These are phyloP conservation scores for Beauveria asiatica DNA, from an alignment of 2,329 filamentous ascomycete genomes.

Conservation along the genomic window DNA sequence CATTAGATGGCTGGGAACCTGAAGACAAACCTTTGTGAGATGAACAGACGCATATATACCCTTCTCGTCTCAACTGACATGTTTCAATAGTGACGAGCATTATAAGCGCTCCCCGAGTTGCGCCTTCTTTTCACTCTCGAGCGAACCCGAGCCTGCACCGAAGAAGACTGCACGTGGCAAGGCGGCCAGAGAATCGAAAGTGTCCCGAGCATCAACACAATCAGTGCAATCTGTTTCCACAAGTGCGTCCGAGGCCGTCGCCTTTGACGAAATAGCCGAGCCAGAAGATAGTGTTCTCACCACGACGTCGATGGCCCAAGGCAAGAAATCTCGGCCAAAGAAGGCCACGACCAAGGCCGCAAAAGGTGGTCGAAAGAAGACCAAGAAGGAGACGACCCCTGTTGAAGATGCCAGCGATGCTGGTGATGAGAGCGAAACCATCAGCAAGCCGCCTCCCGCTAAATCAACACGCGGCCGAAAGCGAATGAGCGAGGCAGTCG, in stretches of 20 bases:
- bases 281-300: slow-evolving; percentile 53
- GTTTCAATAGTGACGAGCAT: slow-evolving; percentile 66
- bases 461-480: slow-evolving; percentile 50
- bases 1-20: slow-evolving; percentile 89
- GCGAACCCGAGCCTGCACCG: slow-evolving; percentile 41
- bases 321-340: slow-evolving; percentile 28
- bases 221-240: slow-evolving; percentile 51
- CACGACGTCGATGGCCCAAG: slow-evolving; percentile 50
- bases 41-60: slow-evolving; percentile 13
- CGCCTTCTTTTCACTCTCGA: slow-evolving; percentile 68
- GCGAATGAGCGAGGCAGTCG: slow-evolving; percentile 51
- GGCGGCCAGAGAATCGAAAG: slow-evolving; percentile 54
- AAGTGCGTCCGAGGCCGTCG: slow-evolving; percentile 39
- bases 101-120: slow-evolving; percentile 70
- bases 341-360: slow-evolving; percentile 46
- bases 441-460: slow-evolving; percentile 25
- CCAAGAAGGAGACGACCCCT: slow-evolving; percentile 41
- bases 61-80: slow-evolving; percentile 17
- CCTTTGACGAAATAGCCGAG: slow-evolving; percentile 39
- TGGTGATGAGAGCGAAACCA: slow-evolving; percentile 15
- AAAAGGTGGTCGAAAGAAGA: slow-evolving; percentile 31
- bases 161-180: slow-evolving; percentile 50
- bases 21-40: slow-evolving; percentile 78
- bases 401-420: slow-evolving; percentile 27
- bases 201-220: slow-evolving; percentile 55